These are phyloP conservation scores for Fusarium sp. DNA, from an alignment of 2,329 filamentous ascomycete species.

Conservation along the genomic window DNA sequence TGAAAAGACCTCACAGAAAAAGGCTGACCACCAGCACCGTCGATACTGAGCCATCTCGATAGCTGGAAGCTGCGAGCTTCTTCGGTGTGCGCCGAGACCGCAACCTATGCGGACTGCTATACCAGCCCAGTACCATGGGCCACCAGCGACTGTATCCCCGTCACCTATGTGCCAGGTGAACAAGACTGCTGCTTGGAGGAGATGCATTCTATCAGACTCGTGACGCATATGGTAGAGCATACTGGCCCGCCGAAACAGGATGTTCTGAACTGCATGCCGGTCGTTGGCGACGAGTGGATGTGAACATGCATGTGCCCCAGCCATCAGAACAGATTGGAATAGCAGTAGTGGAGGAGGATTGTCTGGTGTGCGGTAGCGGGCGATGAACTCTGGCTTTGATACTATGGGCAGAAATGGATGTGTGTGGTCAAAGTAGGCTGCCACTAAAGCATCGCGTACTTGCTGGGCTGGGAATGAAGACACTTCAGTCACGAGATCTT, in stretches of 20 bases:
- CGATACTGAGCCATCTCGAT: conserved; percentile 41
- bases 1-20: conserved; percentile 42
- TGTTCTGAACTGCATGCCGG: conserved; percentile 44
- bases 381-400: conserved; percentile 41
- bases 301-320: conserved; percentile 40
- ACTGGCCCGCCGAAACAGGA: conserved; percentile 40
- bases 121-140: conserved; percentile 44
- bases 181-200: conserved; percentile 37
- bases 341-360: conserved; percentile 36
- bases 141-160: conserved; percentile 39
- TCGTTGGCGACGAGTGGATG: conserved; percentile 41
- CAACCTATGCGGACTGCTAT: conserved; percentile 40
- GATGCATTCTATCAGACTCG: conserved; percentile 41
- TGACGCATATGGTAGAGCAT: conserved; percentile 45
- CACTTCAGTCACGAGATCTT: conserved; percentile 39
- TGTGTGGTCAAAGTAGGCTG: conserved; percentile 43
- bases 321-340: conserved; percentile 43
- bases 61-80: conserved; percentile 35
- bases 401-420: conserved; percentile 42
- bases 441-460: conserved; percentile 40
- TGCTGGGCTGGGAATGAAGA: conserved; percentile 42
- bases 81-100: conserved; percentile 36
- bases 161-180: conserved; percentile 45
- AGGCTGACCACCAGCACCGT: conserved; percentile 43
- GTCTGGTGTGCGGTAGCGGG: conserved; percentile 37